These are phyloP conservation scores for Trichosphaerium sp. DNA, from an alignment of 78 protist genomes.

Conservation along the genomic window DNA sequence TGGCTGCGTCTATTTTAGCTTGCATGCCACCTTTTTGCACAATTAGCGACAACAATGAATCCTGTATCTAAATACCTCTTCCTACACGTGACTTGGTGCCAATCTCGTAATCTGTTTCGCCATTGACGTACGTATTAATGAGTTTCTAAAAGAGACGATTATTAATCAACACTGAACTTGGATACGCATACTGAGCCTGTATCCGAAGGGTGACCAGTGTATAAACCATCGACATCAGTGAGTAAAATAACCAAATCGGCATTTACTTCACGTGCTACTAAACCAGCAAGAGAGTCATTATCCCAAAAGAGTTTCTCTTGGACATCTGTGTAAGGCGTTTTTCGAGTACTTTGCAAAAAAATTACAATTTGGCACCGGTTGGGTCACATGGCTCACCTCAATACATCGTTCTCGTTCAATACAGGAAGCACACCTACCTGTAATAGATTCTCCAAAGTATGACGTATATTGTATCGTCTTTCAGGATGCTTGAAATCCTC, in stretches of 20 bases:
- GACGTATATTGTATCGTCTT: background rate
- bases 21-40: too few species aligned
- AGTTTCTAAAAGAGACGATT: background rate
- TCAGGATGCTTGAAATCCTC: background rate
- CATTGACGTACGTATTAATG: constrained; percentile 2
- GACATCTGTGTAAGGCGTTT: background rate
- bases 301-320: constrained; percentile 5
- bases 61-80: too few species aligned
- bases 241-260: constrained; percentile 35
- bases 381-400: background rate
- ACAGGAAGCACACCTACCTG: constrained; percentile 8
- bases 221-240: constrained; percentile 49
- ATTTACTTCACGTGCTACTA: constrained; percentile 4
- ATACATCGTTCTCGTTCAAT: constrained; percentile 54
- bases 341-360: background rate
- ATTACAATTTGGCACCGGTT: background rate
- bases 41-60: too few species aligned
- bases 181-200: background rate
- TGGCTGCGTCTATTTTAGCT: constrained; percentile 31
- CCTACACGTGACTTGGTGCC: constrained; percentile 14
- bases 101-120: background rate
- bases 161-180: background rate
- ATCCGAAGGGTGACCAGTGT: background rate
- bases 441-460: constrained; percentile 5
- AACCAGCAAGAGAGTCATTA: constrained; percentile 40